phyloP scores from a whole-genome alignment of 768 basidiomycete genomes.

The Candolleomyces efflorescens region DNA sequence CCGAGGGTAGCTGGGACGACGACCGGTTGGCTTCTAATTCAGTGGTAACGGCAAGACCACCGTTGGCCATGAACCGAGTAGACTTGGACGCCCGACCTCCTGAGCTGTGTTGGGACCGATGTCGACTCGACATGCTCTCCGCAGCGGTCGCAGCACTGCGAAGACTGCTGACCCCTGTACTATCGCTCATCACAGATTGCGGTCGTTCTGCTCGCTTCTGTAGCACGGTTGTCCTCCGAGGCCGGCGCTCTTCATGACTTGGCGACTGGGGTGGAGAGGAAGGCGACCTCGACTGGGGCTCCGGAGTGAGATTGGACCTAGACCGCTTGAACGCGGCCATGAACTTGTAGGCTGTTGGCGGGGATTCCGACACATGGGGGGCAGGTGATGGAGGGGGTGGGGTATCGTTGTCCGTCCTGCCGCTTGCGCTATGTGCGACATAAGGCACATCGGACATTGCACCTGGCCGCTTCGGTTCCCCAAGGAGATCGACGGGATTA shows the following conservation, averaged over 20 bases:
- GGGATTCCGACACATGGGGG: slow-evolving; percentile 27
- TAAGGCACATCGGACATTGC: slow-evolving; percentile 58
- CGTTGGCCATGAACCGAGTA: slow-evolving; percentile 1
- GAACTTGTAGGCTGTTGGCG: slow-evolving; percentile 62
- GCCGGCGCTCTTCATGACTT: slow-evolving; percentile 17
- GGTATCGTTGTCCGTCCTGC: slow-evolving; percentile 29
- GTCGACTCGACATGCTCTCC: slow-evolving; percentile 34
- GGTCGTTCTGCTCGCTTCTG: slow-evolving; percentile 42
- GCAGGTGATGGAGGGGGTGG: slow-evolving; percentile 29
- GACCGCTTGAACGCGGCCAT: slow-evolving; percentile 63
- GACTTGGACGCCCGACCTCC: slow-evolving; percentile 1
- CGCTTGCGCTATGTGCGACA: slow-evolving; percentile 43
- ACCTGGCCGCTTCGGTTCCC: slow-evolving; percentile 35
- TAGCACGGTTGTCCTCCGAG: slow-evolving; percentile 16
- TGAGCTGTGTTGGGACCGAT: slow-evolving; percentile 13
- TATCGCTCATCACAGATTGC: slow-evolving; percentile 55
- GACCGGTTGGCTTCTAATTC: slow-evolving; percentile 1
- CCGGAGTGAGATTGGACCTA: slow-evolving; percentile 50
- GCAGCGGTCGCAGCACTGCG: slow-evolving; percentile 51
- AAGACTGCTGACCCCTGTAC: slow-evolving; percentile 55
- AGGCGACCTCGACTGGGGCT: slow-evolving; percentile 21
- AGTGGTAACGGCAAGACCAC: slow-evolving; percentile 5
- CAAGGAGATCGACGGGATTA: slow-evolving; percentile 45
- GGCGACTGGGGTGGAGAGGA: slow-evolving; percentile 18
- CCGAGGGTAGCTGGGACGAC: neutral